A percentile compares a stretch with the other conserved stretches of the same genome.
phyloP scores from a whole-genome alignment of 768 basidiomycete genomes.

The Auricularia cornea region DNA sequence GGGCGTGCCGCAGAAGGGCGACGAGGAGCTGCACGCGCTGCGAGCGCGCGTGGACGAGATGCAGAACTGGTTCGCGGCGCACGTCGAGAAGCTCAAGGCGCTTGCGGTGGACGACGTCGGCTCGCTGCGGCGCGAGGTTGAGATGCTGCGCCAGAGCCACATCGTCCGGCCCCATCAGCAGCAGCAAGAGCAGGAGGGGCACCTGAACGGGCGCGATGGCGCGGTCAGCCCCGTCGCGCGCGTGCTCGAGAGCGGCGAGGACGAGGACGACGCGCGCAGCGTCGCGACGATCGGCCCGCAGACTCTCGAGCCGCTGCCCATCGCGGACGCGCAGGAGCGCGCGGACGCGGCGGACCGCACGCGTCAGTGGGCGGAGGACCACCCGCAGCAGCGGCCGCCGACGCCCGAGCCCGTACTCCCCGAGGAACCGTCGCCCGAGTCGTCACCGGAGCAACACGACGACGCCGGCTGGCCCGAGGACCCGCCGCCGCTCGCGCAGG shows the following conservation, averaged over 20 bases:
- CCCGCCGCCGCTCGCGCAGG: neutral
- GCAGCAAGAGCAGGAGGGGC: neutral
- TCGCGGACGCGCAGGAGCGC: neutral
- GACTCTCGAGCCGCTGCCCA: neutral
- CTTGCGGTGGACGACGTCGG: slow-evolving; percentile 44
- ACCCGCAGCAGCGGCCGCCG: too few species aligned
- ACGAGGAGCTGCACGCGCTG: neutral
- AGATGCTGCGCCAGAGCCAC: slow-evolving; percentile 43
- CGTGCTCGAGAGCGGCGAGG: slow-evolving; percentile 24
- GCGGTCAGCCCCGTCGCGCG: slow-evolving; percentile 18
- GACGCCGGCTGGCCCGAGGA: neutral
- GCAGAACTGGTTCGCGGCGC: neutral
- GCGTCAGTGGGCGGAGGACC: neutral
- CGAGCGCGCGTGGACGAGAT: neutral
- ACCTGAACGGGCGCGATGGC: slow-evolving; percentile 18
- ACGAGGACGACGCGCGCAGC: slow-evolving; percentile 65
- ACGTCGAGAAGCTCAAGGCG: neutral
- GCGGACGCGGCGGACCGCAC: neutral
- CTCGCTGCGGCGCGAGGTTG: slow-evolving; percentile 61
- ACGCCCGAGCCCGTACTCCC: too few species aligned
- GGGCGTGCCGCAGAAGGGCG: neutral
- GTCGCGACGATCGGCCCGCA: slow-evolving; percentile 47
- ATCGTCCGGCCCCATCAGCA: neutral
- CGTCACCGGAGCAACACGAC: too few species aligned
- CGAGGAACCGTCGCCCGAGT: too few species aligned